A percentile compares a stretch with the other conserved stretches of the same genome.
These are phyloP conservation scores for Zoysia japonica DNA, from an alignment of 176 grass and related monocot species.

Conservation along the genomic window DNA sequence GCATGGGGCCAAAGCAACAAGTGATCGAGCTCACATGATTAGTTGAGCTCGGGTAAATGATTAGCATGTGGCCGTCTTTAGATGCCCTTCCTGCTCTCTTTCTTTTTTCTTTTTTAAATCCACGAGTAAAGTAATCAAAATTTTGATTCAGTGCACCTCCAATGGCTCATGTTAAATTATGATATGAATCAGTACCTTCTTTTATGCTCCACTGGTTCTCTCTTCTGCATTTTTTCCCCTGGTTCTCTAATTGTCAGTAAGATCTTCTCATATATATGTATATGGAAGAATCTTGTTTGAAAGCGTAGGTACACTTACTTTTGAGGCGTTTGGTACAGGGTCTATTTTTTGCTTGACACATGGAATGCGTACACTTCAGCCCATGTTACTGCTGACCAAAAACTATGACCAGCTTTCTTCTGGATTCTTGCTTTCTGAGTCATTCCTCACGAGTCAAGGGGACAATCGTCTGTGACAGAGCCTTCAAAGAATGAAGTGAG, in stretches of 20 bases:
- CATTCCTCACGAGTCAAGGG: slow-evolving; percentile 34
- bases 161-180: slow-evolving; percentile 43
- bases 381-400: slow-evolving; percentile 60
- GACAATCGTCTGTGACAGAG: slow-evolving; percentile 19
- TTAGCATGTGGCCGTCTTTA: slow-evolving; percentile 79
- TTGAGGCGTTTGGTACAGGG: slow-evolving; percentile 37
- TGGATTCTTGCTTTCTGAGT: slow-evolving; percentile 7
- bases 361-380: slow-evolving; percentile 40
- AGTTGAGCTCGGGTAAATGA: slow-evolving; percentile 77
- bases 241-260: slow-evolving; percentile 36
- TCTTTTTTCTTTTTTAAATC: slow-evolving; percentile 49
- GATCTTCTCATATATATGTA: slow-evolving; percentile 29
- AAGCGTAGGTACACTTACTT: slow-evolving; percentile 45
- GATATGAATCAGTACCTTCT: slow-evolving; percentile 24
- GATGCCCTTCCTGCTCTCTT: slow-evolving; percentile 49
- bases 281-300: slow-evolving; percentile 46
- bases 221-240: not conserved
- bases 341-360: slow-evolving; percentile 34
- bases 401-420: slow-evolving; percentile 45
- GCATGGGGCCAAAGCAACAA: slow-evolving; percentile 54
- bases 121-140: slow-evolving; percentile 47
- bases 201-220: slow-evolving; percentile 25
- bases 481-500: slow-evolving; percentile 36
- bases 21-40: slow-evolving; percentile 80
- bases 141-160: slow-evolving; percentile 74